Percentiles rank a stretch among this genome's conserved stretches.
These are phyloP conservation scores for Diaporthe vexans DNA, from an alignment of 2,329 filamentous ascomycete genomes.

Conservation along the genomic window DNA sequence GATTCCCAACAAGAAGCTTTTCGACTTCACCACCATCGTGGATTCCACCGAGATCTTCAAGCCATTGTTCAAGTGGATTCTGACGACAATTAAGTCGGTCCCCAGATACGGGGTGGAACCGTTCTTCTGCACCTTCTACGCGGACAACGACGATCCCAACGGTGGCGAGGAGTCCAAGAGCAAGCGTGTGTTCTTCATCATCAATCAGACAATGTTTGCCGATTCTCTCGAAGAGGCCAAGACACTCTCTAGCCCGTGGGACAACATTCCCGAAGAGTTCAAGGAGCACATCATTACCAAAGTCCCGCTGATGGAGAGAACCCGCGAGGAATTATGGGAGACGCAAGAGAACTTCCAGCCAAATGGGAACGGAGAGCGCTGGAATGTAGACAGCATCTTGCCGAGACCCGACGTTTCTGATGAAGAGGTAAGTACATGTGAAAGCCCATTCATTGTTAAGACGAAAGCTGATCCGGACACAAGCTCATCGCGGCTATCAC, in stretches of 20 bases:
- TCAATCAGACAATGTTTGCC: slow-evolving; percentile 21
- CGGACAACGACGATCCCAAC: neutral
- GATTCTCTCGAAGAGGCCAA: slow-evolving; percentile 5
- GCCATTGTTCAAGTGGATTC: neutral
- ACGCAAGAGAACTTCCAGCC: neutral
- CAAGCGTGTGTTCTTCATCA: slow-evolving; percentile 4
- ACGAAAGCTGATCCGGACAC: too few species aligned
- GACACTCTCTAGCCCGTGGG: neutral
- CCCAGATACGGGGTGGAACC: slow-evolving; percentile 1
- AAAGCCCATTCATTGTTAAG: too few species aligned
- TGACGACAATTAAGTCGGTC: neutral
- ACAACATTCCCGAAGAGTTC: neutral
- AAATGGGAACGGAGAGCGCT: slow-evolving; percentile 2
- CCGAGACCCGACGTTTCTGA: neutral
- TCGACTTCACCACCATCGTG: neutral
- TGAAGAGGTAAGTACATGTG: neutral
- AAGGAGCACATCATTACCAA: neutral
- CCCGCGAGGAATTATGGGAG: neutral
- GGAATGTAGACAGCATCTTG: slow-evolving; percentile 19
- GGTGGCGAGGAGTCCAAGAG: slow-evolving; percentile 12
- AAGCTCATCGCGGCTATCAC: neutral
- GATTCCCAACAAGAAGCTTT: neutral
- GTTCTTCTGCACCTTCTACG: slow-evolving; percentile 19
- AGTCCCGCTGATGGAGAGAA: neutral
- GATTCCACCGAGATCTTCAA: neutral